Evolutionary conservation across 768 basidiomycete genomes (phyloP).

Genomic region (Cyclocybe cylindracea): DNA sequence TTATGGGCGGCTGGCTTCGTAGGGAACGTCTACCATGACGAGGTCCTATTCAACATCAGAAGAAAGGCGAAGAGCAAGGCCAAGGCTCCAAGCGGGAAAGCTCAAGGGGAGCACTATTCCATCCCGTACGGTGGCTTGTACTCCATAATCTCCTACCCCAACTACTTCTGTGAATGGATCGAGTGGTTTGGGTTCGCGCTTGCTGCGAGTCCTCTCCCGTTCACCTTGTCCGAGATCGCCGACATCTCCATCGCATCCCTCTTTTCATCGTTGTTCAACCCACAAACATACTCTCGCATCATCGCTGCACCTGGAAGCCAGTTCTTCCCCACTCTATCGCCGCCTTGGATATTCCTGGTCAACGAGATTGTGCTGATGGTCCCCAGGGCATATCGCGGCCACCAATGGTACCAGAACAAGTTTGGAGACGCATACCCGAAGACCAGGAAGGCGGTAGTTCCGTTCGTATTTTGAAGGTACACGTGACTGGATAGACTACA

Average conservation of each 20-base stretch:
- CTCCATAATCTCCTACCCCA: constrained; percentile 82
- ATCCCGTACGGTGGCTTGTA: constrained; percentile 83
- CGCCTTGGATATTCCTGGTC: constrained; percentile 81
- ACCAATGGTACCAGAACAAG: constrained; percentile 79
- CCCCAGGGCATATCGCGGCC: constrained; percentile 79
- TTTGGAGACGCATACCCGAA: constrained; percentile 80
- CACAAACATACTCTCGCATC: constrained; percentile 14
- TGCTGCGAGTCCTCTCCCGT: constrained; percentile 59
- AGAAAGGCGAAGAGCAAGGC: constrained; percentile 53
- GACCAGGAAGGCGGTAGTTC: constrained; percentile 77
- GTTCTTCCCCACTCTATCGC: constrained; percentile 49
- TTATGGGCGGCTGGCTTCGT: constrained; percentile 73
- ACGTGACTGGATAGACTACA: neutral
- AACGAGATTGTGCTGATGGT: constrained; percentile 78
- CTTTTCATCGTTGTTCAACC: constrained; percentile 18
- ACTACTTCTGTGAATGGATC: constrained; percentile 94
- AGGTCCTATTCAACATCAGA: constrained; percentile 82
- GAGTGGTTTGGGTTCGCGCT: constrained; percentile 92
- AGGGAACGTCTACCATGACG: constrained; percentile 89
- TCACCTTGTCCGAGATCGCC: constrained; percentile 20
- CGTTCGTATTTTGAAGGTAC: constrained; percentile 58
- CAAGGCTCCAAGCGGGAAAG: constrained; percentile 22
- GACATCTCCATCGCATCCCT: constrained; percentile 19
- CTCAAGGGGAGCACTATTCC: constrained; percentile 58
- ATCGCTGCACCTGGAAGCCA: constrained; percentile 27